These are phyloP conservation scores for Fomitopsis betulina DNA, from an alignment of 1,284 basidiomycete genomes.

Conservation along the genomic window DNA sequence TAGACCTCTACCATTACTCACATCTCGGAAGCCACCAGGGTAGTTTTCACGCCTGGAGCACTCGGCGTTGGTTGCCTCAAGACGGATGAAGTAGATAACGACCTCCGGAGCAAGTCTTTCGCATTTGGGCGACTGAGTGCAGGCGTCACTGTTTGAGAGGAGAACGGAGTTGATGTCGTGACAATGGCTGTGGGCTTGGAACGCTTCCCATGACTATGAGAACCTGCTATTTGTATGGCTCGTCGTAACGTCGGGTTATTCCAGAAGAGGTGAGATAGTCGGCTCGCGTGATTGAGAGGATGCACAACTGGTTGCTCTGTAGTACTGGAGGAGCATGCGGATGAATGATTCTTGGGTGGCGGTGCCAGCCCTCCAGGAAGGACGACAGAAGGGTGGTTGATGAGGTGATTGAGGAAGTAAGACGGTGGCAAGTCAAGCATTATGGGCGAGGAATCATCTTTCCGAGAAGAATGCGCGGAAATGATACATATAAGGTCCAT, in stretches of 20 bases:
- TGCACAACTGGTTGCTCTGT: not conserved
- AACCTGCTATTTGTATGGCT: constrained; percentile 5
- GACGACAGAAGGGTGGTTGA: constrained; percentile 11
- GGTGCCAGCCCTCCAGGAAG: not conserved
- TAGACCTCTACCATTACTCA: not conserved
- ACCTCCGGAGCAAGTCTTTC: not conserved
- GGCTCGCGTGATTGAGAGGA: constrained; percentile 3
- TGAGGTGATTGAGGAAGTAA: constrained; percentile 28
- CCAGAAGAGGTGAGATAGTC: constrained; percentile 16
- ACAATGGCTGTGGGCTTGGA: not conserved
- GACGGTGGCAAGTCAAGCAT: constrained; percentile 32
- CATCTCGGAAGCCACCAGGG: not conserved
- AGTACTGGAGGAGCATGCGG: not conserved
- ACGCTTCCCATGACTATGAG: not conserved
- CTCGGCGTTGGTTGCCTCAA: not conserved
- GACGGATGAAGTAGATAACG: not conserved
- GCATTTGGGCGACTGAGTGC: not conserved
- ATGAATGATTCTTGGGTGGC: not conserved
- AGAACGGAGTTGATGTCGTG: not conserved
- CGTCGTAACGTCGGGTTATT: constrained; percentile 14
- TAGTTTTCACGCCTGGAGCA: no score
- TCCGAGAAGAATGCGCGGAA: constrained; percentile 44
- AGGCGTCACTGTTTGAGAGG: no score
- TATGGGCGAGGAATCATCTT: constrained; percentile 30
- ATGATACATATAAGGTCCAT: constrained; percentile 52